Evolutionary conservation across 2,329 filamentous ascomycete species (phyloP), one percentile per base, ranked within the genome.

Genomic region (Talaromyces amestolkiae): DNA sequence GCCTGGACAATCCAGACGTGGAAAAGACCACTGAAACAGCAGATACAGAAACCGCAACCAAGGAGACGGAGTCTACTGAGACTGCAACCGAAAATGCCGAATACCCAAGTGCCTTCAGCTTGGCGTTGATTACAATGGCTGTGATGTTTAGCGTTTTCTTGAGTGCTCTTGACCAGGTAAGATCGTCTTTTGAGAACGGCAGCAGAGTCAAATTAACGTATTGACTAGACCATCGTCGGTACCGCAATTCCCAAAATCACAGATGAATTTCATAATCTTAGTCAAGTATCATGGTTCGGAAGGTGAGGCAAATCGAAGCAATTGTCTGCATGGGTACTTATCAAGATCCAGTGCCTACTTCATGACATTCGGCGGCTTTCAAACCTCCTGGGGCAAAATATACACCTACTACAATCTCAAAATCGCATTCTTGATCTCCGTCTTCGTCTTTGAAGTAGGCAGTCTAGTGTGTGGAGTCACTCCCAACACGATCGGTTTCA

Each of bases 401-500:
- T 64, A 58, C 24, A 31, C 39, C n/a, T 58, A 56, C 47, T 64
- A 58, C 53, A 58, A 58, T 17, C 43, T 58, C 39, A 64, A 64
- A 31, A 19, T 47, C 27, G 31, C 53, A 17, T 58, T 58, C 39
- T 49, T 75, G 27, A n/a, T 65, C n/a, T 69, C 69, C 1, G 66
- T 73, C 3, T 65, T 65, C 31, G 56, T 73, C 10, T 75, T 76
- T 60, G 72, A 76, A 54, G 41, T 74, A 17, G 71, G 70, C 5
- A 72, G 67, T 24, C 51, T 72, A 10, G 58, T 75, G 2, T 71
- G 70, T 51, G 73, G 67, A 43, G 63, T 73, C 3, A 70, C 73
- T 3, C 67, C 69, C 6, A 69, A 61, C 37, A 69, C 67, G 11
- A 70, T 60, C 9, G 70, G 69, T 35, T 65, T 75, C 24, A 71